Percentiles rank a stretch among this genome's conserved stretches.
Evolutionary conservation across 2,329 filamentous ascomycete genomes (phyloP).

Genomic region (Microdochium trichocladiopsis): DNA sequence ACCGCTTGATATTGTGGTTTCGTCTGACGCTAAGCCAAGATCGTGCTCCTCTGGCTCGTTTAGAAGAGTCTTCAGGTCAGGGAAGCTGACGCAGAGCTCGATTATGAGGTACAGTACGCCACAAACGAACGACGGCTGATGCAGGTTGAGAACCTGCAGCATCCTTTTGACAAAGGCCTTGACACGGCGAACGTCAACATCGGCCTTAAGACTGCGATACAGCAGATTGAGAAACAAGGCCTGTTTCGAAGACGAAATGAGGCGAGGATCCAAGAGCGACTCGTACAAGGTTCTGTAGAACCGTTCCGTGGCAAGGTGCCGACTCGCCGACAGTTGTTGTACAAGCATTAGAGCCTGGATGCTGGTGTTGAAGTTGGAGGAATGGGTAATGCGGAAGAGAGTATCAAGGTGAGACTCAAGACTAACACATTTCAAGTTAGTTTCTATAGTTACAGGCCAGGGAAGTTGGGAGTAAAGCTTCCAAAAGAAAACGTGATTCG

Average conservation of each 20-base stretch:
- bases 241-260: slow-evolving; percentile 88
- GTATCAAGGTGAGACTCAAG: slow-evolving; percentile 89
- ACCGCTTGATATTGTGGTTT: slow-evolving; percentile 27
- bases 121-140: slow-evolving; percentile 88
- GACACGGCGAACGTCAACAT: slow-evolving; percentile 83
- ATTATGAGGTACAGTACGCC: slow-evolving; percentile 85
- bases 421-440: slow-evolving; percentile 28
- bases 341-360: slow-evolving; percentile 93
- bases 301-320: slow-evolving; percentile 76
- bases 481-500: slow-evolving; percentile 4
- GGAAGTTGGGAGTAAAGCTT: background rate
- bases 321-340: slow-evolving; percentile 78
- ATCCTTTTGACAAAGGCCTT: slow-evolving; percentile 95
- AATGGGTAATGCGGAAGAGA: slow-evolving; percentile 92
- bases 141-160: slow-evolving; percentile 77
- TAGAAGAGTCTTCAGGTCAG: slow-evolving; percentile 70
- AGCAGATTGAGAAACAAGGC: slow-evolving; percentile 90
- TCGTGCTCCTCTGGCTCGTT: slow-evolving; percentile 74
- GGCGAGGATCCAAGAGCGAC: slow-evolving; percentile 82
- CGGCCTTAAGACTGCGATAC: slow-evolving; percentile 80
- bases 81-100: slow-evolving; percentile 73
- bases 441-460: slow-evolving; percentile 9
- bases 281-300: slow-evolving; percentile 97
- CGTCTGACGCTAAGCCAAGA: slow-evolving; percentile 58
- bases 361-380: slow-evolving; percentile 97